Evolutionary conservation across 164 flowering plant species (phyloP).

Genomic region (Tinospora cordifolia): DNA sequence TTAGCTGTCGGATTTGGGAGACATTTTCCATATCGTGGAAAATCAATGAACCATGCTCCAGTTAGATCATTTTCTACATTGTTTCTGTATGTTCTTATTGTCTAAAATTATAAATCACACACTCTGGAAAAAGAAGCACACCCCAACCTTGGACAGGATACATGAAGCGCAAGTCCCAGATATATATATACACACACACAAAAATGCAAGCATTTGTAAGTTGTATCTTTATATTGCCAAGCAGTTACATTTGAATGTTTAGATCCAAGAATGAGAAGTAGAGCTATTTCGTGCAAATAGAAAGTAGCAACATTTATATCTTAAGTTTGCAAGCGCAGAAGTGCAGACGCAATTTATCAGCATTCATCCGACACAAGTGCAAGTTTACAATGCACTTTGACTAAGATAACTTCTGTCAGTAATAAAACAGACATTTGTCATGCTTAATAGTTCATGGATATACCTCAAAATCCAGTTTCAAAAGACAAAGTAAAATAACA

Average conservation of each 20-base stretch:
- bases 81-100: too few relatives aligned
- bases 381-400: too few relatives aligned
- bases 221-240: neutral
- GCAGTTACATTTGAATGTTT: neutral
- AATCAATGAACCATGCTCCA: too few relatives aligned
- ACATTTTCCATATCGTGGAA: neutral
- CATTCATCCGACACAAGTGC: neutral
- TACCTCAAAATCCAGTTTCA: neutral
- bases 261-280: neutral
- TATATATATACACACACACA: neutral
- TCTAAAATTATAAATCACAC: too few relatives aligned
- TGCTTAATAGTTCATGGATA: neutral
- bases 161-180: neutral
- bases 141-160: too few relatives aligned
- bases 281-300: neutral
- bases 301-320: neutral
- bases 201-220: neutral
- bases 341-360: neutral
- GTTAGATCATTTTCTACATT: too few relatives aligned
- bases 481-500: constrained; percentile 4
- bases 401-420: neutral
- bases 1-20: neutral
- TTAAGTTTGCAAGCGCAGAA: neutral
- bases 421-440: neutral
- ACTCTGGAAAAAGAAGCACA: too few relatives aligned